Base-by-base conservation (phyloP, 306 rosid species). In the Vigna reflexopilosa region DNA sequence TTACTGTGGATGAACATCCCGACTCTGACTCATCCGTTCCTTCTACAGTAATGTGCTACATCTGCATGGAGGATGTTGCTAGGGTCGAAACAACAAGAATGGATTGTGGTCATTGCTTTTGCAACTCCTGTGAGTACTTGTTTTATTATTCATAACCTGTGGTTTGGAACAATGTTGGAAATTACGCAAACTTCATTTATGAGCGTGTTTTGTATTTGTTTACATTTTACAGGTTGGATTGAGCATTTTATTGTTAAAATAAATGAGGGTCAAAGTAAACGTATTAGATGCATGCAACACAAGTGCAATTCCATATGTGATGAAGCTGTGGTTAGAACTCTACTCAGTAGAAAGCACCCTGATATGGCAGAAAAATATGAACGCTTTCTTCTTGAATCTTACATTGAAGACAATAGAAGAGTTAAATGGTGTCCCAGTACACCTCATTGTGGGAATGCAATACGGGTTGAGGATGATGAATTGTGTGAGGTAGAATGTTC, bases 361-460 rank as follows among this genome's bases (percentile, higher is more conserved):
- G 85, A 88, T 66, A 91, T 93, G 80, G 99, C 97, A 2, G 90
- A 93, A 81, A 95, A 93, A 75, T 95, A 91, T 86, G 97, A 93
- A 62, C 96, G 98, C 34, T 89, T 95, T 84, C 94, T 95, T 80
- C 96, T 93, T 42, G 99, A 93, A 76, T 95, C 99, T 9, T 95
- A 93, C 83, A 95, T 95, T 15, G 99, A 95, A 85, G 99, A 93
- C 85, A 95, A 93, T 70, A 95, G 85, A 77, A 91, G 93, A 84
- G 98, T 90, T 15, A 93, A 87, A 81, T 95, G 99, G 99, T 96
- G 99, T 84, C 99, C 99, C 6, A 96, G 98, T 72, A 78, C 85
- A 3, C 99, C 99, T 74, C 96, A 93, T 75, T 95, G 99, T 79
- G 99, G 97, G 76, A 93, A 93, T 80, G 99, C 99, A 79, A 88